phyloP scores from a whole-genome alignment of 306 rosid species.

The Ormosia emarginata region DNA sequence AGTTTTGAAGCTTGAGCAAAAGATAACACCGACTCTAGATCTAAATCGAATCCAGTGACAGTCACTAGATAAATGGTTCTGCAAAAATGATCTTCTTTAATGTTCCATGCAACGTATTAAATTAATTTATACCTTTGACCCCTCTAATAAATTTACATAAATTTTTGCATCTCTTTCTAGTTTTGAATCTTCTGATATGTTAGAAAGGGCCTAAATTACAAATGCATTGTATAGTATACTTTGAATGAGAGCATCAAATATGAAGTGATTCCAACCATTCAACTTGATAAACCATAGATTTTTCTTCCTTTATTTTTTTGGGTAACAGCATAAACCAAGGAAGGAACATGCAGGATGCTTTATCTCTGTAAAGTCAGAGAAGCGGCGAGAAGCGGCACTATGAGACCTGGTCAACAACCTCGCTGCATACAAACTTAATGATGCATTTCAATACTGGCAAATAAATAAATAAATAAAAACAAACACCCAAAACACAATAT shows the following conservation, averaged over 20 bases:
- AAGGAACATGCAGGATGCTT: background rate
- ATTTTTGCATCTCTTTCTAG: background rate
- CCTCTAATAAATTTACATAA: background rate
- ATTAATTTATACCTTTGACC: background rate
- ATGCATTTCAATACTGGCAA: background rate
- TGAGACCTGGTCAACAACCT: background rate
- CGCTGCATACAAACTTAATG: background rate
- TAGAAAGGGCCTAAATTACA: background rate
- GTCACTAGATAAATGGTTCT: background rate
- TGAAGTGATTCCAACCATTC: background rate
- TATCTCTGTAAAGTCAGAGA: too few relatives aligned
- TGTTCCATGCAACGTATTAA: background rate
- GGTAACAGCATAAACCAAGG: background rate
- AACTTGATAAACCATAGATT: background rate
- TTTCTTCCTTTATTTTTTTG: background rate
- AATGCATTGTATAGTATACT: background rate
- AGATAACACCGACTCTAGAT: too few relatives aligned
- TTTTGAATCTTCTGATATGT: background rate
- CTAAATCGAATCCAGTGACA: too few relatives aligned
- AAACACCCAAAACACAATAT: background rate
- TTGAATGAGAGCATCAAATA: background rate
- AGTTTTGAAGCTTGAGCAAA: too few relatives aligned
- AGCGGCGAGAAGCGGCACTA: too few relatives aligned
- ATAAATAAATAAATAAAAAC: background rate
- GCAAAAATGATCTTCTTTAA: background rate